A percentile compares a stretch with the other conserved stretches of the same genome.
These are phyloP conservation scores for Ceratobasidium sp. DNA, from an alignment of 1,284 basidiomycete genomes.

Conservation along the genomic window DNA sequence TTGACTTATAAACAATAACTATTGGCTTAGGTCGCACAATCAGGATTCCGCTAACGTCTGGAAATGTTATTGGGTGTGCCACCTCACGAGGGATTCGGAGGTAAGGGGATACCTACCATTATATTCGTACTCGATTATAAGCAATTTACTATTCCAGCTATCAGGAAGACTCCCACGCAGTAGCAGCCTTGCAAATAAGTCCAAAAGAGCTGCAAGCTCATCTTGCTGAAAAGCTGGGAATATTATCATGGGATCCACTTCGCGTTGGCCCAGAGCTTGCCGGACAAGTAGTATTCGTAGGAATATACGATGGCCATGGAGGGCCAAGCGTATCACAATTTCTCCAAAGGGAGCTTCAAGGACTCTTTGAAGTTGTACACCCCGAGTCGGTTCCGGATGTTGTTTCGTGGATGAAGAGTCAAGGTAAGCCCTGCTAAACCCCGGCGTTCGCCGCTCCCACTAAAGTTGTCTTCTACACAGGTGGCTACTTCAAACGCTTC, in stretches of 20 bases:
- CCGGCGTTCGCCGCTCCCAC: neutral
- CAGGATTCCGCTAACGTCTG: constrained; percentile 60
- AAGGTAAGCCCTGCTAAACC: constrained; percentile 54
- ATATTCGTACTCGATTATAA: constrained; percentile 10
- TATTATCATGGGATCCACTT: constrained; percentile 75
- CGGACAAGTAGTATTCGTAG: constrained; percentile 82
- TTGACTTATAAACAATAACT: neutral
- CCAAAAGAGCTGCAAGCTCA: constrained; percentile 72
- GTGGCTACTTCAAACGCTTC: constrained; percentile 88
- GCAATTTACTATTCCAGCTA: constrained; percentile 51
- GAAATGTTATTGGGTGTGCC: constrained; percentile 73
- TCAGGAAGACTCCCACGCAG: constrained; percentile 85
- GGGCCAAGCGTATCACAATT: constrained; percentile 75
- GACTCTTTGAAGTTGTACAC: constrained; percentile 75
- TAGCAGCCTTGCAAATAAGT: constrained; percentile 74
- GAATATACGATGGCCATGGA: constrained; percentile 91
- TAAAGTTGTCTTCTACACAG: constrained; percentile 39
- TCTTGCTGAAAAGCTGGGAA: constrained; percentile 63
- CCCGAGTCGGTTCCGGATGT: constrained; percentile 73
- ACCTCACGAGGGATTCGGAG: constrained; percentile 75
- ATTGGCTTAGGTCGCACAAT: constrained; percentile 55
- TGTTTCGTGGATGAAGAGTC: constrained; percentile 75
- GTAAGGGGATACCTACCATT: constrained; percentile 50
- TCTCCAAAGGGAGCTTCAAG: constrained; percentile 80
- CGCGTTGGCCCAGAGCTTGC: constrained; percentile 63